These are phyloP conservation scores for Pestalotiopsis sp. DNA, from an alignment of 2,329 filamentous ascomycete genomes.

Conservation along the genomic window DNA sequence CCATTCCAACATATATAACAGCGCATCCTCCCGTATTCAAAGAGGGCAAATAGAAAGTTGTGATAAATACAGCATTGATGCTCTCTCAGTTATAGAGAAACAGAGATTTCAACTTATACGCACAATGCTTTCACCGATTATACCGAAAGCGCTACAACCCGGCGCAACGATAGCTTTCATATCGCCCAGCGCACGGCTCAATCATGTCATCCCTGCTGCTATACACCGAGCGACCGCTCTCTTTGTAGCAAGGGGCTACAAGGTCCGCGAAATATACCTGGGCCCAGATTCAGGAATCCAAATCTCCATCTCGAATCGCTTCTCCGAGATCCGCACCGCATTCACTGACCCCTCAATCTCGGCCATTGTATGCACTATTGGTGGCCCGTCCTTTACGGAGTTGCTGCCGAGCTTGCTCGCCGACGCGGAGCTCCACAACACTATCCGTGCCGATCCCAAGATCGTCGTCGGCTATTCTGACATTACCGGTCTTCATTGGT, in stretches of 20 bases:
- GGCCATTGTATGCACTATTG: slow-evolving; percentile 42
- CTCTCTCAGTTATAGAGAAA: too few relatives aligned
- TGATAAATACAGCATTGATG: too few relatives aligned
- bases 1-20: too few relatives aligned
- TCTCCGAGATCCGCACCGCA: slow-evolving; percentile 39
- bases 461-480: slow-evolving; percentile 45
- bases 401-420: slow-evolving; percentile 39
- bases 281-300: slow-evolving; percentile 31
- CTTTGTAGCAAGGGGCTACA: slow-evolving; percentile 35
- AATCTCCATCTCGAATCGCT: slow-evolving; percentile 35
- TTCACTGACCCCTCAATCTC: slow-evolving; percentile 37
- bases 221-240: slow-evolving; percentile 32
- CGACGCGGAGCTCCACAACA: slow-evolving; percentile 35
- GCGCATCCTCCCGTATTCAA: too few relatives aligned
- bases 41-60: too few relatives aligned
- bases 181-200: slow-evolving; percentile 41
- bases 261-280: slow-evolving; percentile 34
- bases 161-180: slow-evolving; percentile 42
- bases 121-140: slow-evolving; percentile 21
- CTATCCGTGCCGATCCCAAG: slow-evolving; percentile 39
- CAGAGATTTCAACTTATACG: neutral
- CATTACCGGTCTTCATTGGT: slow-evolving; percentile 45
- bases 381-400: slow-evolving; percentile 41
- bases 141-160: slow-evolving; percentile 30
- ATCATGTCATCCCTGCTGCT: slow-evolving; percentile 29